Evolutionary conservation across 345 rosid genomes (phyloP).

Genomic region (Luvunga scandens): DNA sequence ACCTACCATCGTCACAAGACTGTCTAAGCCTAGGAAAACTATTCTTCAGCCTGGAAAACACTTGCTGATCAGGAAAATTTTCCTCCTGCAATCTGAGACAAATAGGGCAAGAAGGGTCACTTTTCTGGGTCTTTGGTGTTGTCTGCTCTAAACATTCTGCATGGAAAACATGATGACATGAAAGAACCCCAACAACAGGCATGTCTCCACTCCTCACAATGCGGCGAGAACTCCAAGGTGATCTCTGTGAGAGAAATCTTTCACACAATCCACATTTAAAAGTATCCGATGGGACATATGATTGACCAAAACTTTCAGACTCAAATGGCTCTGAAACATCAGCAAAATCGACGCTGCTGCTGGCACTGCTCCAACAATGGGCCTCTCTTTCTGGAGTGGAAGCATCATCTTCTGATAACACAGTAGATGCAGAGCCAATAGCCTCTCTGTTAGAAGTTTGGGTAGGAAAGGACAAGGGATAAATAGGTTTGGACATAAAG

Average conservation of each 20-base stretch:
- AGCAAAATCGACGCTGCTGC: slow-evolving; percentile 38
- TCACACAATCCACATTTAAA: slow-evolving; percentile 50
- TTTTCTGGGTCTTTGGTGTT: slow-evolving; percentile 38
- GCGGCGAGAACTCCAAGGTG: slow-evolving; percentile 51
- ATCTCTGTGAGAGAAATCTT: slow-evolving; percentile 50
- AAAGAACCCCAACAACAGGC: slow-evolving; percentile 55
- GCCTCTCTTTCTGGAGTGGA: slow-evolving; percentile 34
- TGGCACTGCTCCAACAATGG: slow-evolving; percentile 53
- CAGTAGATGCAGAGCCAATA: slow-evolving; percentile 13
- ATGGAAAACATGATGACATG: slow-evolving; percentile 52
- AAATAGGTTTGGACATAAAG: slow-evolving; percentile 59
- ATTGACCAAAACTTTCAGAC: slow-evolving; percentile 25
- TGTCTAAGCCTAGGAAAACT: slow-evolving; percentile 43
- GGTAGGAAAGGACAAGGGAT: slow-evolving; percentile 46
- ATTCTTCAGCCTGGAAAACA: slow-evolving; percentile 30
- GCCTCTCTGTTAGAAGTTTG: slow-evolving; percentile 26
- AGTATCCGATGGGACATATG: slow-evolving; percentile 24
- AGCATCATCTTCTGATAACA: slow-evolving; percentile 24
- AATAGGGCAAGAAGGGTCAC: slow-evolving; percentile 56
- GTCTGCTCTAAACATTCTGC: slow-evolving; percentile 60
- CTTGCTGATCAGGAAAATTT: slow-evolving; percentile 27
- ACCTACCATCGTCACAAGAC: slow-evolving; percentile 48
- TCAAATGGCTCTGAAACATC: slow-evolving; percentile 46
- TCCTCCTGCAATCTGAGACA: slow-evolving; percentile 40
- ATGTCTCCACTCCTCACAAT: slow-evolving; percentile 49